Evolutionary conservation across 2,329 filamentous ascomycete species (phyloP).

Genomic region (Scedosporium apiospermum): DNA sequence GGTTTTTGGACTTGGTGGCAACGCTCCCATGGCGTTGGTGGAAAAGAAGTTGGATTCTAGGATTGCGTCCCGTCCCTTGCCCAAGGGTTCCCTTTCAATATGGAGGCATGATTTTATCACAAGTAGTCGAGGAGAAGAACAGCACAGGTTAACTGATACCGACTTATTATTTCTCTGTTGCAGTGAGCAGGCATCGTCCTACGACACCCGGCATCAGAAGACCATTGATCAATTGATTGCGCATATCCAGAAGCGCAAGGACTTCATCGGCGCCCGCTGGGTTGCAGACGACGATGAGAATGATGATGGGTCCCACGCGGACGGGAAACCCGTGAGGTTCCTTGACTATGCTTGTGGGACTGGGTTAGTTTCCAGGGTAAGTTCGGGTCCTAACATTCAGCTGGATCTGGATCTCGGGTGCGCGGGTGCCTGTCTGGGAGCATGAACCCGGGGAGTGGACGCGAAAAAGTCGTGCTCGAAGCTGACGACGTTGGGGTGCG

Average conservation of each 20-base stretch:
- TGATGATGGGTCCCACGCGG: slow-evolving; percentile 15
- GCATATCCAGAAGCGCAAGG: slow-evolving; percentile 40
- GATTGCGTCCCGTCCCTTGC: background rate
- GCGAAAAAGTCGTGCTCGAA: background rate
- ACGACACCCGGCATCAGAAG: slow-evolving; percentile 47
- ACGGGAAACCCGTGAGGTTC: slow-evolving; percentile 34
- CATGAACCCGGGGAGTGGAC: background rate
- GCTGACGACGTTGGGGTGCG: background rate
- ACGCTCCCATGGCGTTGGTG: background rate
- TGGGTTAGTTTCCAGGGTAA: slow-evolving; percentile 54
- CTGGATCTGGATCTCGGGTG: background rate
- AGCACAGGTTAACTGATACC: background rate
- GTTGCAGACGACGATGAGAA: slow-evolving; percentile 27
- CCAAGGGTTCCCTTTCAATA: background rate
- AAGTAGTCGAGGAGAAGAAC: background rate
- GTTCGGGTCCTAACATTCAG: slow-evolving; percentile 13
- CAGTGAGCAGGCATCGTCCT: slow-evolving; percentile 30
- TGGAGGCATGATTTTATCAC: too few relatives aligned
- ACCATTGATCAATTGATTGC: slow-evolving; percentile 43
- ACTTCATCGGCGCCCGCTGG: slow-evolving; percentile 55
- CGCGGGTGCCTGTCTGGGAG: too few relatives aligned
- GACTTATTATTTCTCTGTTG: background rate
- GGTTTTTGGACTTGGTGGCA: background rate
- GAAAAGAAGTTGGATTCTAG: background rate
- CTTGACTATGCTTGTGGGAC: slow-evolving; percentile 73